A percentile compares a stretch with the other conserved stretches of the same genome.
Evolutionary conservation across 1,284 basidiomycete genomes (phyloP).

Genomic region (Tilletia setariae): DNA sequence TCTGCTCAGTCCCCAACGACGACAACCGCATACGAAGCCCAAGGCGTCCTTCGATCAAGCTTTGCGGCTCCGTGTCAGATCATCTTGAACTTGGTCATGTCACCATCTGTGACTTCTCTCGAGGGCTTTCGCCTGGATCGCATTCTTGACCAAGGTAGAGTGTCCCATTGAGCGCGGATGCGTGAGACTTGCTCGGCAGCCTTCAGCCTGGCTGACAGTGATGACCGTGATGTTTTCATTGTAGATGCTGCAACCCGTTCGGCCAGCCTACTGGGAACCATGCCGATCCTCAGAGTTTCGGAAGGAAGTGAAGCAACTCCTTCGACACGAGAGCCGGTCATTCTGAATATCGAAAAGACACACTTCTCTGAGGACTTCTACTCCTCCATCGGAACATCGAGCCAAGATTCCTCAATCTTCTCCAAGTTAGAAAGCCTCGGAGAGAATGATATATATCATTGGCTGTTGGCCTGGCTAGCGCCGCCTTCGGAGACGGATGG

Average conservation of each 20-base stretch:
- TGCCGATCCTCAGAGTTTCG: constrained; percentile 25
- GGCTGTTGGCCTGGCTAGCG: constrained; percentile 42
- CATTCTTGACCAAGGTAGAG: constrained; percentile 32
- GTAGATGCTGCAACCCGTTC: constrained; percentile 1
- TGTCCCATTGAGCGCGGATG: not conserved
- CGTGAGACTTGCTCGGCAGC: not conserved
- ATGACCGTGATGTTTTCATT: not conserved
- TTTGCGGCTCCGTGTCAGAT: no score
- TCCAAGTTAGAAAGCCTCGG: constrained; percentile 29
- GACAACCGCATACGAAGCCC: no score
- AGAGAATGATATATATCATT: constrained; percentile 52
- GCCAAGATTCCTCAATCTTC: not conserved
- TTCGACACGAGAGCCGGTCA: constrained; percentile 24
- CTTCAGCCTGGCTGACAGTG: not conserved
- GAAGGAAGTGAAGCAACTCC: constrained; percentile 31
- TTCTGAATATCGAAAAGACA: constrained; percentile 48
- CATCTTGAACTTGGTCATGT: not conserved
- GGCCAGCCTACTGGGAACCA: constrained; percentile 4
- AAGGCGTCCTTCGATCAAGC: no score
- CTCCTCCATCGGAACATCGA: constrained; percentile 2
- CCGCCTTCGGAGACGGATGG: not conserved
- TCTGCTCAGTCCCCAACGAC: no score
- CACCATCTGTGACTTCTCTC: constrained; percentile 16
- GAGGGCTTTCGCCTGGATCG: constrained; percentile 36
- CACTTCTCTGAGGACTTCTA: constrained; percentile 38